Percentiles rank a stretch among this genome's conserved stretches.
These are phyloP conservation scores for Fomitopsis schrenkii DNA, from an alignment of 1,284 basidiomycete genomes.

Conservation along the genomic window DNA sequence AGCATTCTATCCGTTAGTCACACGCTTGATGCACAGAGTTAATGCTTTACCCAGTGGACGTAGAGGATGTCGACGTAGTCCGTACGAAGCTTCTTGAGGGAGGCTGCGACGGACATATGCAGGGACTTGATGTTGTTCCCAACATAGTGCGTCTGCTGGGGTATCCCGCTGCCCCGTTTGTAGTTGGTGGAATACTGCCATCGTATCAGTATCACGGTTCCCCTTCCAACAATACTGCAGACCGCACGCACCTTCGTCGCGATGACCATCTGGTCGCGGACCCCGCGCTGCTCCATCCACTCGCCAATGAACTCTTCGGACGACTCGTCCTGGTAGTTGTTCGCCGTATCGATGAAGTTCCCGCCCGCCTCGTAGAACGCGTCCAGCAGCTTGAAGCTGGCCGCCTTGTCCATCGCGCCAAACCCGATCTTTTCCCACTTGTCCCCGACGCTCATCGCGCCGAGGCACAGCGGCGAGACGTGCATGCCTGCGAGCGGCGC, in stretches of 20 bases:
- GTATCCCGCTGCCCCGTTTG: slow-evolving; percentile 17
- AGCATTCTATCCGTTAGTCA: not conserved
- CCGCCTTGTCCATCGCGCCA: slow-evolving; percentile 36
- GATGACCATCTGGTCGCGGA: slow-evolving; percentile 18
- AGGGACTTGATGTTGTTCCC: slow-evolving; percentile 43
- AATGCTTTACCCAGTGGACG: slow-evolving; percentile 36
- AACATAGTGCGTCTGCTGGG: slow-evolving; percentile 32
- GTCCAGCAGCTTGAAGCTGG: slow-evolving; percentile 19
- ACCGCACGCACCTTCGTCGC: not conserved
- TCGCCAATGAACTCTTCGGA: not conserved
- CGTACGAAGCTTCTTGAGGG: slow-evolving; percentile 42
- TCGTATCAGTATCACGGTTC: not conserved
- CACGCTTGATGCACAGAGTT: not conserved
- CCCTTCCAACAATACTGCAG: not conserved
- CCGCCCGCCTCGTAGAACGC: slow-evolving; percentile 2
- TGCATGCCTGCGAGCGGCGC: slow-evolving; percentile 20
- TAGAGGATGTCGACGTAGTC: slow-evolving; percentile 49
- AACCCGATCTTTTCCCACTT: slow-evolving; percentile 35
- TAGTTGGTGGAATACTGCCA: slow-evolving; percentile 32
- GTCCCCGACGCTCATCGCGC: slow-evolving; percentile 49
- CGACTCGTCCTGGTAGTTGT: not conserved
- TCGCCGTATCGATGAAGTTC: not conserved
- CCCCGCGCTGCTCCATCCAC: slow-evolving; percentile 21
- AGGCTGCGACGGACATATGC: slow-evolving; percentile 29
- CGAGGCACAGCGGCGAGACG: slow-evolving; percentile 46